Percentiles rank a stretch among this genome's conserved stretches.
phyloP scores from a whole-genome alignment of 805 yeast genomes.

The Candida coquimbonensis region DNA sequence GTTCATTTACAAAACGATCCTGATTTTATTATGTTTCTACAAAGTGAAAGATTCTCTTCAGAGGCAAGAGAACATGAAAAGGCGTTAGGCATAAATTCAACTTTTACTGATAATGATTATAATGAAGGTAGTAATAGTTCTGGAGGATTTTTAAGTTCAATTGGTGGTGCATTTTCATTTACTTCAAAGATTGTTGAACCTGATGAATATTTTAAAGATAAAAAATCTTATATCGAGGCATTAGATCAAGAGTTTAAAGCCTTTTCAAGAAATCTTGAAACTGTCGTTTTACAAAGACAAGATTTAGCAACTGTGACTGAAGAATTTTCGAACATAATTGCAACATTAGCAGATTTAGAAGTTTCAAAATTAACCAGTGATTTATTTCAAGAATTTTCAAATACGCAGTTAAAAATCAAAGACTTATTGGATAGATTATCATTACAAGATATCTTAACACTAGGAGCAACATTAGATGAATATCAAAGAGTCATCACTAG shows the following conservation, averaged over 20 bases:
- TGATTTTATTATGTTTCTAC: slow-evolving; percentile 73
- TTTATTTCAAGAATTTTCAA: slow-evolving; percentile 64
- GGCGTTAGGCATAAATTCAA: slow-evolving; percentile 43
- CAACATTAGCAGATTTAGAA: slow-evolving; percentile 66
- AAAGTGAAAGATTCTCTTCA: slow-evolving; percentile 62
- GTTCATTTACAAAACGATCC: slow-evolving; percentile 56
- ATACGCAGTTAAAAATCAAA: slow-evolving; percentile 61
- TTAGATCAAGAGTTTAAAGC: slow-evolving; percentile 68
- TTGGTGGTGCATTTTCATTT: slow-evolving; percentile 59
- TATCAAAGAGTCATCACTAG: slow-evolving; percentile 74
- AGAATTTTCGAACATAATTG: slow-evolving; percentile 53
- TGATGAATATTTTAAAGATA: slow-evolving; percentile 69
- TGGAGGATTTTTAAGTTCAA: slow-evolving; percentile 61
- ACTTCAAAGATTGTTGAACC: slow-evolving; percentile 66
- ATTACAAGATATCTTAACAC: slow-evolving; percentile 76
- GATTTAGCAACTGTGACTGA: slow-evolving; percentile 64
- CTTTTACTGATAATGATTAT: slow-evolving; percentile 20
- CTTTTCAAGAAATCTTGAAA: slow-evolving; percentile 63
- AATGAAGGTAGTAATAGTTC: slow-evolving; percentile 28
- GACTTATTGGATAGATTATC: slow-evolving; percentile 73
- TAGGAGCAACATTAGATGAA: slow-evolving; percentile 85
- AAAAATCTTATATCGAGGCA: slow-evolving; percentile 59
- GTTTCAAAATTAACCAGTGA: slow-evolving; percentile 58
- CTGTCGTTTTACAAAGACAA: slow-evolving; percentile 65
- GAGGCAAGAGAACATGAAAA: slow-evolving; percentile 60